These are phyloP conservation scores for Tulasnella sp. DNA, from an alignment of 768 basidiomycete genomes.

Conservation along the genomic window DNA sequence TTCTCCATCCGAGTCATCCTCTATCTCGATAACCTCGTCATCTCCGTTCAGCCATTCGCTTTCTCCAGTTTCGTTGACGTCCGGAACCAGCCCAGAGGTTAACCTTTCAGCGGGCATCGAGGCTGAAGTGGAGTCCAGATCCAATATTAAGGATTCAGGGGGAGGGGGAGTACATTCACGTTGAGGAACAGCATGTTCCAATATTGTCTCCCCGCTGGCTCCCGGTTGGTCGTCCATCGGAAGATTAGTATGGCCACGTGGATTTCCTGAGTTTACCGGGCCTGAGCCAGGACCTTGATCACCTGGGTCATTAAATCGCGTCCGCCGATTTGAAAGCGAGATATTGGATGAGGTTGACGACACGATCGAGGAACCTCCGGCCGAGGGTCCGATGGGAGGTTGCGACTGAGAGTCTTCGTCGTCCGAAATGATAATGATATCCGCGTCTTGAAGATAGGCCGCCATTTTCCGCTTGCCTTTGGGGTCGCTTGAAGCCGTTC, in stretches of 20 bases:
- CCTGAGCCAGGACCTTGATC: neutral
- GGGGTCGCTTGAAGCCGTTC: neutral
- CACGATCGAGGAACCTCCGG: neutral
- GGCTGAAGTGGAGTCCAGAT: neutral
- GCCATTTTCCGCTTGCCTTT: neutral
- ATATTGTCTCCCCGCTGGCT: no score
- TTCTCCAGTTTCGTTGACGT: constrained; percentile 27
- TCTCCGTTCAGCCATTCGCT: constrained; percentile 70
- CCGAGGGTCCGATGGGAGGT: neutral
- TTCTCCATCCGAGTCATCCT: constrained; percentile 30
- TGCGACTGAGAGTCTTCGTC: neutral
- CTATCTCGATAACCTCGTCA: constrained; percentile 52
- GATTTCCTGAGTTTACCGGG: neutral
- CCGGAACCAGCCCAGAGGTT: neutral
- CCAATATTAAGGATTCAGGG: neutral
- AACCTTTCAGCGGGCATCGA: neutral
- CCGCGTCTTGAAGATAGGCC: neutral
- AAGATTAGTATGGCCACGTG: neutral
- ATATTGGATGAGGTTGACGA: neutral
- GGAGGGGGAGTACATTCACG: constrained; percentile 15
- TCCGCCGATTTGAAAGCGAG: neutral
- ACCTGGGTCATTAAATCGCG: neutral
- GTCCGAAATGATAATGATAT: neutral
- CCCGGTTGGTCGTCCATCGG: neutral
- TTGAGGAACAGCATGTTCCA: neutral